Percentiles rank a stretch among this genome's conserved stretches.
phyloP scores from a whole-genome alignment of 176 grass and related monocot species.

The Eremochloa ophiuroides region DNA sequence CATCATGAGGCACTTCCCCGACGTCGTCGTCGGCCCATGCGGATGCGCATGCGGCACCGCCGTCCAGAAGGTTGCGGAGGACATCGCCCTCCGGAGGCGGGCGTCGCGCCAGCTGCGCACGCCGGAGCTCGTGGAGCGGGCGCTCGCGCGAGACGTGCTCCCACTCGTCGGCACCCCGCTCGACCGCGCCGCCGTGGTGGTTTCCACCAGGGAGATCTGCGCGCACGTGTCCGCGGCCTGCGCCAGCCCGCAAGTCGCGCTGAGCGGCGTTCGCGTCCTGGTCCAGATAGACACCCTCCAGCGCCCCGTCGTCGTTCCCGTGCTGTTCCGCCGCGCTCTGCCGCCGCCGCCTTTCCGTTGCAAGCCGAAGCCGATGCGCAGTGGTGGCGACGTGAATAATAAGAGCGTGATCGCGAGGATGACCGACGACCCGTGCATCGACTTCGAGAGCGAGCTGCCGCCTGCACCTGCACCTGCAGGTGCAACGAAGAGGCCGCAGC shows the following conservation, averaged over 20 bases:
- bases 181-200: conserved; percentile 5
- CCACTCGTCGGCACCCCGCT: neutral
- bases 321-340: neutral
- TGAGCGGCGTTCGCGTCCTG: neutral
- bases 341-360: neutral
- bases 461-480: no score
- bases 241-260: neutral
- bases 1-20: conserved; percentile 15
- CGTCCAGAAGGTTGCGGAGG: neutral
- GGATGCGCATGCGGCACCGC: neutral
- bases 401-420: neutral
- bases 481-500: neutral
- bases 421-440: neutral
- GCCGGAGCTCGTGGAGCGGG: neutral
- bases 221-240: neutral
- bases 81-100: conserved; percentile 12
- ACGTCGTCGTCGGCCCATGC: no score
- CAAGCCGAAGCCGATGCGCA: no score
- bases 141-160: neutral
- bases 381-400: neutral
- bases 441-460: neutral
- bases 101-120: neutral
- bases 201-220: neutral
- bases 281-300: conserved; percentile 1
- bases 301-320: neutral